phyloP scores from a whole-genome alignment of 345 rosid genomes.

The Citrus sinensis region DVS_A1.0 CM039165.1:32551501-32552000 shows the following conservation, averaged over 20 bases:
- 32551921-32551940: not conserved
- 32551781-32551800: not conserved
- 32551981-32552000: no score
- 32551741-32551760: not conserved
- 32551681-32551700: not conserved
- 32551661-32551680: not conserved
- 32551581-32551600: not conserved
- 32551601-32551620: not conserved
- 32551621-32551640: not conserved
- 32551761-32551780: not conserved
- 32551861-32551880: not conserved
- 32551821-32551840: not conserved
- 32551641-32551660: not conserved
- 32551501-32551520: not conserved
- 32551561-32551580: not conserved
- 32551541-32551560: not conserved
- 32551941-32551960: not conserved
- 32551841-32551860: not conserved
- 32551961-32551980: not conserved
- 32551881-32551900: not conserved
- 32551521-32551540: not conserved
- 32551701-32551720: not conserved
- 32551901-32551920: not conserved
- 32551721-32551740: not conserved
- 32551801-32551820: not conserved